Conservation (phyloP, 306 rosid species). For the Gastrolobium villosum region DNA sequence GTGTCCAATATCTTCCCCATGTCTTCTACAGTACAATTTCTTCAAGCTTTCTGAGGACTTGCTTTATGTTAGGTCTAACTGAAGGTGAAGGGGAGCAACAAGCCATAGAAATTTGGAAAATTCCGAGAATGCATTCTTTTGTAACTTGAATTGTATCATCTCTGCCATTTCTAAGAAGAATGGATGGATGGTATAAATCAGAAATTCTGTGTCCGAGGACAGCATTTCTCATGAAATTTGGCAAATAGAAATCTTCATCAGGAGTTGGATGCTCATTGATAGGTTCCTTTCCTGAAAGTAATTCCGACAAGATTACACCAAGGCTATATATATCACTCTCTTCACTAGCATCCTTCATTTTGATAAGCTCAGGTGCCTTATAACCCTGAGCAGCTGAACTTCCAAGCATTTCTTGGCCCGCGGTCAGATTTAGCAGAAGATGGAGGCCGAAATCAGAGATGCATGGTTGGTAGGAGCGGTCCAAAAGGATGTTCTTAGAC, state of each 20-base stretch:
- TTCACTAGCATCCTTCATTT: conserved; percentile 78
- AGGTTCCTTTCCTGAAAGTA: conserved; percentile 86
- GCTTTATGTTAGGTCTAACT: conserved; percentile 69
- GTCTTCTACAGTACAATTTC: conserved; percentile 57
- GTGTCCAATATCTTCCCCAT: conserved; percentile 7
- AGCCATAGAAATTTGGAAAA: conserved; percentile 71
- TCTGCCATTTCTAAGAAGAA: conserved; percentile 54
- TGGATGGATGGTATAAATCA: conserved; percentile 71
- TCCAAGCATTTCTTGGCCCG: conserved; percentile 91
- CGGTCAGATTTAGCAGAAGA: conserved; percentile 79
- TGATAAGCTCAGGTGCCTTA: conserved; percentile 89
- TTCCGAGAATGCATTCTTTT: conserved; percentile 61
- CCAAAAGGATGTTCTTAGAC: conserved; percentile 83
- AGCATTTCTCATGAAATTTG: conserved; percentile 69
- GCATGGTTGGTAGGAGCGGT: conserved; percentile 63
- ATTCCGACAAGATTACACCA: conserved; percentile 83
- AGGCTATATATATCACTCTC: conserved; percentile 81
- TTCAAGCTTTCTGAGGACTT: conserved; percentile 71
- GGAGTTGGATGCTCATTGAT: conserved; percentile 73
- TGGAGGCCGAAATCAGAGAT: conserved; percentile 82
- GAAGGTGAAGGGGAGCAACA: conserved; percentile 77
- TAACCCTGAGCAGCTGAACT: conserved; percentile 80
- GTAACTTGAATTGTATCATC: conserved; percentile 44
- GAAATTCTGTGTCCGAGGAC: conserved; percentile 66
- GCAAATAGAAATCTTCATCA: conserved; percentile 74